phyloP scores from a whole-genome alignment of 345 rosid genomes.

The Eucalyptus sp. region DNA sequence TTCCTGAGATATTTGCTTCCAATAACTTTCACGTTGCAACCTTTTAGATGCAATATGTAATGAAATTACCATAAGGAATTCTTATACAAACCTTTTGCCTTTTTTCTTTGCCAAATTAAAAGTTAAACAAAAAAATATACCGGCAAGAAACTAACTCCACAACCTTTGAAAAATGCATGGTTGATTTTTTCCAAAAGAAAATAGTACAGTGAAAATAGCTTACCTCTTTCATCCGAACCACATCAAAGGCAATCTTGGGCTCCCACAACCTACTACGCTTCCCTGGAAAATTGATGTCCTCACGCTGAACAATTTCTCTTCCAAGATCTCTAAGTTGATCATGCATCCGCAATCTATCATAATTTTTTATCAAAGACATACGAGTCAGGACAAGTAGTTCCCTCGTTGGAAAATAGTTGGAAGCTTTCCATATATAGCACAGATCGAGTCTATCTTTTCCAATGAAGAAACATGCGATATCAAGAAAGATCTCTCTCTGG shows the following conservation, averaged over 20 bases:
- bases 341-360: not conserved
- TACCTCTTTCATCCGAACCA: not conserved
- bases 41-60: not conserved
- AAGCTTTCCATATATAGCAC: not conserved
- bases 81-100: not conserved
- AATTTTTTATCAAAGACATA: not conserved
- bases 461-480: not conserved
- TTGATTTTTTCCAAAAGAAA: not conserved
- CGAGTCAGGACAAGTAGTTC: not conserved
- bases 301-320: not conserved
- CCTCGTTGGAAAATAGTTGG: not conserved
- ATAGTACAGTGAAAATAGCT: not conserved
- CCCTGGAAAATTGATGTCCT: not conserved
- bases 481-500: not conserved
- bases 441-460: fast-evolving
- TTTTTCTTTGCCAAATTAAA: not conserved
- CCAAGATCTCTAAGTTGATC: not conserved
- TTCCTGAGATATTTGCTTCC: not conserved
- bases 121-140: not conserved
- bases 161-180: not conserved
- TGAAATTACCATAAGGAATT: not conserved
- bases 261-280: not conserved
- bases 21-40: not conserved
- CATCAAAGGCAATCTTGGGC: not conserved
- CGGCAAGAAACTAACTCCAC: not conserved